Base-by-base conservation (phyloP, 768 basidiomycete species). In the Termitomyces sp. region DNA sequence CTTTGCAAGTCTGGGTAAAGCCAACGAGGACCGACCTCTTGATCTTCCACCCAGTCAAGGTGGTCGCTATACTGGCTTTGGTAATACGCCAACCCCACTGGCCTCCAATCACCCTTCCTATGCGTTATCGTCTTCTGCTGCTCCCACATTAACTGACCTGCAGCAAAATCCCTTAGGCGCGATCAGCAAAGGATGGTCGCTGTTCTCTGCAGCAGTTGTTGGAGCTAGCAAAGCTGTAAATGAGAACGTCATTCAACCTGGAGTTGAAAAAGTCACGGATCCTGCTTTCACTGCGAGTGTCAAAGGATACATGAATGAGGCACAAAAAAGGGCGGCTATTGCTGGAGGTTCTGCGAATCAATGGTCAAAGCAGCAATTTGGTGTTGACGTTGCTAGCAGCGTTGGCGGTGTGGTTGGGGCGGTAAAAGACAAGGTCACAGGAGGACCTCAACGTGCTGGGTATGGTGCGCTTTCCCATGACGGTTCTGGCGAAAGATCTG, bases 21-120 rank as follows among this genome's bases (percentile, higher is more conserved):
- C 80, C n/a, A 99, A 99, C 67, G 89, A 91, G 4, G 69, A 69
- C 52, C 84, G 96, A 30, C 81, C 92, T 9, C 83, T 78, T 4
- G 79, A 95, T 69, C 74, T 98, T 13, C 93, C 93, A 1, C 96
- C 96, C 12, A 92, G 89, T 5, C 95, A 97, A 74, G 96, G 95
- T 53, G 96, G 96, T 31, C 85, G 85, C 54, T 99, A 98, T 73
- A 84, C 86, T 59, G 95, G 97, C 11, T 99, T 99, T 70, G 93
- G 95, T 9, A 94, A 76, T 65, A 88, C 92, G 0, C 89, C 93
- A n/a, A 72, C 82, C 1, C 85, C 88, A 13, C 73, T 81, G 6
- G 65, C 75, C 4, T 73, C 80, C 27, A 77, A 82, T 54, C 81
- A 90, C 70, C 87, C 92, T 2, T 83, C 91, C 2, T 86, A 80